Conservation (phyloP, 139 green algal species). For the Picochlorum sp. region DNA sequence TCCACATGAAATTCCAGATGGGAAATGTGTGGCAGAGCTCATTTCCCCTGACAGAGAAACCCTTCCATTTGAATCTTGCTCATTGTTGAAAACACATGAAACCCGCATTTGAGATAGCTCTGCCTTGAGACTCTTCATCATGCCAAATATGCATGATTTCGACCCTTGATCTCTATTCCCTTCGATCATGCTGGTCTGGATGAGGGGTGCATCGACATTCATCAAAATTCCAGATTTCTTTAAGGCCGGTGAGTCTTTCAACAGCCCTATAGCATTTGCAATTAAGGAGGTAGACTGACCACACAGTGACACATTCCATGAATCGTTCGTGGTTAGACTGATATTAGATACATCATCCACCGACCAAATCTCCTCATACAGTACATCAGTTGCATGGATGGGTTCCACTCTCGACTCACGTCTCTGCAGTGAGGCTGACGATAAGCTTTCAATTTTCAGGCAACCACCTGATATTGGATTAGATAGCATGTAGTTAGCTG, state of each 20-base stretch:
- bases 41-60: not conserved
- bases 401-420: not conserved
- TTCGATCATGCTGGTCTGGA: not conserved
- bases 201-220: not conserved
- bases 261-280: not conserved
- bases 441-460: conserved; percentile 7
- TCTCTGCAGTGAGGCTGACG: not conserved
- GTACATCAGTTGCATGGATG: conserved; percentile 10
- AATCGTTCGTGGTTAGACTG: not conserved
- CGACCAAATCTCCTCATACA: conserved; percentile 28
- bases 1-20: not conserved
- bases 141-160: not conserved
- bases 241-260: not conserved
- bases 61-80: not conserved
- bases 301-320: not conserved
- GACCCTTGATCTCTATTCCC: not conserved
- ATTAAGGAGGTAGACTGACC: not conserved
- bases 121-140: conserved; percentile 2
- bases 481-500: conserved; percentile 18
- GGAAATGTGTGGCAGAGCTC: not conserved
- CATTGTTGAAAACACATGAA: not conserved
- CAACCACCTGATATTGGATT: not conserved
- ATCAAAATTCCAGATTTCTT: not conserved
- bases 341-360: not conserved
- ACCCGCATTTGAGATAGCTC: not conserved